A percentile compares a stretch with the other conserved stretches of the same genome.
phyloP scores from a whole-genome alignment of 2,329 filamentous ascomycete genomes.

The Hypoxylon sp. region DNA sequence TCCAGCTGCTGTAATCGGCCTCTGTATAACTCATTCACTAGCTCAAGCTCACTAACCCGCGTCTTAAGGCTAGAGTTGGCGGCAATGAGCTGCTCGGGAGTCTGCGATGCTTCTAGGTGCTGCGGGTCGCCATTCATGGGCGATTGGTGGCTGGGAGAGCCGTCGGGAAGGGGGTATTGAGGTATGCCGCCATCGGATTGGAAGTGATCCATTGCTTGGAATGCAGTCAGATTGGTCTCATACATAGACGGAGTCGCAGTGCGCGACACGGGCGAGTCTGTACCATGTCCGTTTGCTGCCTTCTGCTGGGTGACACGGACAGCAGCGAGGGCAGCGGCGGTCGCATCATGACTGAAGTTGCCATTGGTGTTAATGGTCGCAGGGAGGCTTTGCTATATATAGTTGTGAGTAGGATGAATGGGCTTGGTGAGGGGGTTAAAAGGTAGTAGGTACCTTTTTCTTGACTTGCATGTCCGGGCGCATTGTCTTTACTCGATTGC shows the following conservation, averaged over 20 bases:
- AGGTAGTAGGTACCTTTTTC: conserved; percentile 68
- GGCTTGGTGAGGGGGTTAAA: conserved; percentile 15
- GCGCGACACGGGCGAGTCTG: conserved; percentile 80
- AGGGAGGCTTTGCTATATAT: conserved; percentile 53
- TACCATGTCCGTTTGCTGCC: conserved; percentile 74
- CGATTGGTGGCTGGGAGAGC: conserved; percentile 60
- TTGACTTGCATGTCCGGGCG: conserved; percentile 80
- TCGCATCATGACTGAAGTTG: conserved; percentile 62
- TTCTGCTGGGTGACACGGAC: conserved; percentile 71
- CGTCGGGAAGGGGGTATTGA: conserved; percentile 61
- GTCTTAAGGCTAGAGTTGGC: conserved; percentile 92
- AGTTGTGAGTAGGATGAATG: conserved; percentile 22
- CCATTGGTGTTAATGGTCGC: conserved; percentile 64
- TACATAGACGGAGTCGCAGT: conserved; percentile 81
- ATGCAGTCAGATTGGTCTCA: conserved; percentile 78
- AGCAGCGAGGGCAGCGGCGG: conserved; percentile 61
- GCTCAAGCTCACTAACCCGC: conserved; percentile 90
- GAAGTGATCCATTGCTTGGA: conserved; percentile 79
- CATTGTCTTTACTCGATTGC: conserved; percentile 93
- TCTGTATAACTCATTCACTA: conserved; percentile 87
- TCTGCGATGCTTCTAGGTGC: conserved; percentile 74
- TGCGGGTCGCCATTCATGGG: conserved; percentile 66
- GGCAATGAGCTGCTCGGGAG: conserved; percentile 80
- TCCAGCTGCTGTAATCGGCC: conserved; percentile 82
- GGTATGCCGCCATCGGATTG: conserved; percentile 61